Conservation (phyloP, 495 filamentous ascomycete genomes). For the Platismatia glauca region DNA sequence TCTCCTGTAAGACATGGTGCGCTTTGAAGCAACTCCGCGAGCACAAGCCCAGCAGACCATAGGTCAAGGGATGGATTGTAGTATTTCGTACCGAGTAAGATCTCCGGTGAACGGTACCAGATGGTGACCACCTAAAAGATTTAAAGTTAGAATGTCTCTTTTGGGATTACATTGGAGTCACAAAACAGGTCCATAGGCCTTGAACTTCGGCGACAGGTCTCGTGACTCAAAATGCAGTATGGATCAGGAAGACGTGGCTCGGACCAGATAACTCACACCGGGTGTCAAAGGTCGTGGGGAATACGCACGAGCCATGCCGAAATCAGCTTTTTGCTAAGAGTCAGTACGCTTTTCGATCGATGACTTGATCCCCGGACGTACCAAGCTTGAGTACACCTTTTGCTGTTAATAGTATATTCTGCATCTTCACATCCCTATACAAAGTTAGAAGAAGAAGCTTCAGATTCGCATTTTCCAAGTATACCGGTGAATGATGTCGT, state of each 20-base stretch:
- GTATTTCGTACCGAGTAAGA: slow-evolving; percentile 36
- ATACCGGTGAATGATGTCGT: slow-evolving; percentile 40
- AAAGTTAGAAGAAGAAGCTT: not conserved
- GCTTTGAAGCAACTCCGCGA: slow-evolving; percentile 36
- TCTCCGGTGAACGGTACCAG: slow-evolving; percentile 85
- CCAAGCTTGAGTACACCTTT: slow-evolving; percentile 39
- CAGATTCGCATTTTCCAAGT: not conserved
- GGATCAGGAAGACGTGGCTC: not conserved
- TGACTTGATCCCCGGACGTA: slow-evolving; percentile 15
- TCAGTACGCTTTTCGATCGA: not conserved
- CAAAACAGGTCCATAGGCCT: not conserved
- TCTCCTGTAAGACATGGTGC: slow-evolving; percentile 36
- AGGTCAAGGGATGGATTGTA: slow-evolving; percentile 36
- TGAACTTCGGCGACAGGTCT: not conserved
- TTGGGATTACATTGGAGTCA: not conserved
- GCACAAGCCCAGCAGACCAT: slow-evolving; percentile 40
- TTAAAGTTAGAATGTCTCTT: too few species aligned
- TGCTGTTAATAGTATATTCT: slow-evolving; percentile 38
- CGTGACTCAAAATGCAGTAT: not conserved
- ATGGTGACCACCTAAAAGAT: slow-evolving; percentile 37
- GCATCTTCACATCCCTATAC: slow-evolving; percentile 39
- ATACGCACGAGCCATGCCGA: slow-evolving; percentile 40
- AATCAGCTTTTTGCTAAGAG: slow-evolving; percentile 30
- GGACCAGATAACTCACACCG: slow-evolving; percentile 24
- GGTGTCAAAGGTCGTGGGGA: slow-evolving; percentile 36